Evolutionary conservation across 1,284 basidiomycete species (phyloP), one percentile per base, ranked within the genome.

Genomic region (Moesziomyces sp.): DNA sequence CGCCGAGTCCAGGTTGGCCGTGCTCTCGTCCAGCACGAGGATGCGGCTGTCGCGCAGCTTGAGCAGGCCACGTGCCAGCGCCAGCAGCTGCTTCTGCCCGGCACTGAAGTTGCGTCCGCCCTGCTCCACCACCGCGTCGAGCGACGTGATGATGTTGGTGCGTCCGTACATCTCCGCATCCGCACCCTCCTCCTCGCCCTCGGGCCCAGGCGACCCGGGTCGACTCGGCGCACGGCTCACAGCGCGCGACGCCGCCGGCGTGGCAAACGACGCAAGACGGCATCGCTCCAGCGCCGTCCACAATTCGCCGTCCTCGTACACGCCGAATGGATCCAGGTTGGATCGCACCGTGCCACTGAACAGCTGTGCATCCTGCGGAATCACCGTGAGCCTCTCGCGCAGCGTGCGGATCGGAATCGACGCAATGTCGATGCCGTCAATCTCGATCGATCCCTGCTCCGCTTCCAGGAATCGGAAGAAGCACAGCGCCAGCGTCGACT

Each of bases 401-500:
- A 99, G 87, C 83, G 95, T 93, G 80, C 93, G 88, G 23, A 96
- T 86, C 1, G 94, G 94, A 68, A 98, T 94, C 6, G 86, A 90
- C 0, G 91, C 90, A 60, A 97, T 93, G 83, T 97, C 92, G 24
- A 95, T 77, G n/a, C 88, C 92, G 84, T 98, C 96, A 51, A 99
- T 89, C 21, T 90, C 58, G 60, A 99, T 97, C 49, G 87, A 88
- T 0, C 95, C 95, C 11, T 86, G 85, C 1, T 88, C 86, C 0
- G 94, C 93, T 78, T 98, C 94, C 8, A 91, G 91, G 78, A 97
- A 97, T 53, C 97, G 90, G 90, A 98, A 97, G 87, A 97, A 94
- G 21, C 92, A 92, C 26, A 97, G 86, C 0, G 94, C 94, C 18
- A 97, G 88, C 1, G 94, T 97, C 59, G 90, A 92, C 86, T 95